Conservation (phyloP, 2,329 filamentous ascomycete genomes). For the Ophiostoma montium region DNA sequence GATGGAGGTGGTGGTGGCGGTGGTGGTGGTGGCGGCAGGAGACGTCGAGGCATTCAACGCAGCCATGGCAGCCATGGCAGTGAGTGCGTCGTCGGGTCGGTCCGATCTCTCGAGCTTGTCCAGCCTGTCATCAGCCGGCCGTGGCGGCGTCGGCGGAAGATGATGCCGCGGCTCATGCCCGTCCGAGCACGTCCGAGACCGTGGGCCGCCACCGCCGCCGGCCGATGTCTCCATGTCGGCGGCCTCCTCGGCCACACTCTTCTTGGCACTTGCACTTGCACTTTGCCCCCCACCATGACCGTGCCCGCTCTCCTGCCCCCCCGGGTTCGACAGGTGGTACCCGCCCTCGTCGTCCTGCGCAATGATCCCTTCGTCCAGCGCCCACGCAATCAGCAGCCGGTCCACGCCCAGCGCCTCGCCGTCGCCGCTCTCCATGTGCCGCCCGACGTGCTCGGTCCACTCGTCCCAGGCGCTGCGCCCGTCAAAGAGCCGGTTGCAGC, state of each 20-base stretch:
- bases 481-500: conserved; percentile 58
- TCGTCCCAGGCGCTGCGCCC: conserved; percentile 71
- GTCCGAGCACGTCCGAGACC: neutral
- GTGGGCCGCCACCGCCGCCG: neutral
- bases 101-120: neutral
- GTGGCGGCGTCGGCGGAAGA: neutral
- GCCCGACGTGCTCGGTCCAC: conserved; percentile 82
- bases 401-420: conserved; percentile 44
- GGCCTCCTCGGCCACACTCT: neutral
- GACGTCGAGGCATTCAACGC: neutral
- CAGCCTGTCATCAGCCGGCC: neutral
- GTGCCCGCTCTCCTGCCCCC: conserved; percentile 6
- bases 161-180: neutral
- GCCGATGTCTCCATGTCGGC: no score
- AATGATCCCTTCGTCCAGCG: conserved; percentile 49
- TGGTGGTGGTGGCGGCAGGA: no score
- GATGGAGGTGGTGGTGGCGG: neutral
- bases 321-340: conserved; percentile 33
- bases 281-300: no score
- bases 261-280: neutral
- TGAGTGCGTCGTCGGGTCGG: neutral
- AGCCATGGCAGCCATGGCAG: neutral
- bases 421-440: conserved; percentile 70
- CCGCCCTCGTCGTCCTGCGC: conserved; percentile 40
- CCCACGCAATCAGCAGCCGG: conserved; percentile 43